Conservation (phyloP, 768 basidiomycete genomes). For the Amanita jacksonii region DNA sequence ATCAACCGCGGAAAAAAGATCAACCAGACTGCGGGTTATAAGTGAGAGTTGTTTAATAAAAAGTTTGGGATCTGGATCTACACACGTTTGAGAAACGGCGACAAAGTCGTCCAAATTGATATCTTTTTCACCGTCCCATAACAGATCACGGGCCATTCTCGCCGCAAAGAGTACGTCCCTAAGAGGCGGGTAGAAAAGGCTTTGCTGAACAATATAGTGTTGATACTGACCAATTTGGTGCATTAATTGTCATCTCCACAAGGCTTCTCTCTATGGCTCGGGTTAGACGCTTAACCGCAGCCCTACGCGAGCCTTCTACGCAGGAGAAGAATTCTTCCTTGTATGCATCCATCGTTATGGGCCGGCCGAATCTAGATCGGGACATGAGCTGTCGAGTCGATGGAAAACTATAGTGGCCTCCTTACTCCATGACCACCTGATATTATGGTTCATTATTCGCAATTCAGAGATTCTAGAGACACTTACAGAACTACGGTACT, state of each 20-base stretch:
- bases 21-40: constrained; percentile 55
- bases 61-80: constrained; percentile 13
- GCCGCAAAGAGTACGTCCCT: constrained; percentile 90
- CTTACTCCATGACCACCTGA: constrained; percentile 69
- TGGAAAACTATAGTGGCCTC: constrained; percentile 4
- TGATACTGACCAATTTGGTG: constrained; percentile 77
- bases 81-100: constrained; percentile 83
- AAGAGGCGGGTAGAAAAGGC: neutral
- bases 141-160: constrained; percentile 84
- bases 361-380: constrained; percentile 60
- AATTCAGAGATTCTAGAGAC: constrained; percentile 17
- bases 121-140: constrained; percentile 80
- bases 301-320: constrained; percentile 57
- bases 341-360: constrained; percentile 69
- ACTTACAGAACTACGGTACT: constrained; percentile 85
- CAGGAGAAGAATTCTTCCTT: constrained; percentile 67
- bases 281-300: constrained; percentile 83
- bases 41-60: constrained; percentile 7
- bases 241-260: constrained; percentile 75
- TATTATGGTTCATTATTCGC: constrained; percentile 3
- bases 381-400: neutral
- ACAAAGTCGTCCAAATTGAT: constrained; percentile 80
- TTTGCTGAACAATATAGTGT: neutral
- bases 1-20: constrained; percentile 71
- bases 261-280: constrained; percentile 62